These are phyloP conservation scores for Rhodotorula graminis DNA, from an alignment of 768 basidiomycete genomes.

Conservation along the genomic window DNA sequence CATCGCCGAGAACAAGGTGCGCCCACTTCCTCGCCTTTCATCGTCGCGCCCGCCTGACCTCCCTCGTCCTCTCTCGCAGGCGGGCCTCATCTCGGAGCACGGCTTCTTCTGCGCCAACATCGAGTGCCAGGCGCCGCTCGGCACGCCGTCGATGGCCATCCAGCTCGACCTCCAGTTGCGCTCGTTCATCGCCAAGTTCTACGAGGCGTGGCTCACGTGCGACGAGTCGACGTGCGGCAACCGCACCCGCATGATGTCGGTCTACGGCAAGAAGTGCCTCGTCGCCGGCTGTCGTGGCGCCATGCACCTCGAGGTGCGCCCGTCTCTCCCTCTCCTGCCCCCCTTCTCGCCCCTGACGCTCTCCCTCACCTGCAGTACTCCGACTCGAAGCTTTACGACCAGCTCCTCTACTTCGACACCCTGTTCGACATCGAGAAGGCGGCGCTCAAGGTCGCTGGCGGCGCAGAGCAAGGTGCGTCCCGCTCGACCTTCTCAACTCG, in stretches of 20 bases:
- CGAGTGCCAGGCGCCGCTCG: conserved; percentile 58
- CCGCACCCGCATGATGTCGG: conserved; percentile 87
- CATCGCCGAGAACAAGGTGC: conserved; percentile 46
- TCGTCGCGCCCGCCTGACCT: conserved; percentile 46
- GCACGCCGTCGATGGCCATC: conserved; percentile 61
- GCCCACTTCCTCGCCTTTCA: conserved; percentile 37
- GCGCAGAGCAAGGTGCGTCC: conserved; percentile 24
- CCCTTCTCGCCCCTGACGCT: not conserved
- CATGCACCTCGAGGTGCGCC: conserved; percentile 68
- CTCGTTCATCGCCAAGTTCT: conserved; percentile 68
- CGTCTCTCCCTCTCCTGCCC: not conserved
- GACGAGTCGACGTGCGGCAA: conserved; percentile 76
- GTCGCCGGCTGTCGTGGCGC: conserved; percentile 63
- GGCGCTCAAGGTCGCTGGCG: conserved; percentile 43
- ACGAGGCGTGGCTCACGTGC: conserved; percentile 83
- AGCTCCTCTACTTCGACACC: conserved; percentile 73
- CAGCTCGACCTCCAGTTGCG: conserved; percentile 87
- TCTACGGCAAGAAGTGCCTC: conserved; percentile 79
- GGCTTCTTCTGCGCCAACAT: conserved; percentile 63
- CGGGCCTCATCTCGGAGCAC: conserved; percentile 60
- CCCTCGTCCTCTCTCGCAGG: conserved; percentile 49
- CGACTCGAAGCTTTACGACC: conserved; percentile 79
- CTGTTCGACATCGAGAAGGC: conserved; percentile 68
- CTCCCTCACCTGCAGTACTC: conserved; percentile 58
- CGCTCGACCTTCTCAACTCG: not conserved